These are phyloP conservation scores for Lodderomyces pseudojiufengensis DNA, from an alignment of 1,139 yeast genomes.

Conservation along the genomic window DNA sequence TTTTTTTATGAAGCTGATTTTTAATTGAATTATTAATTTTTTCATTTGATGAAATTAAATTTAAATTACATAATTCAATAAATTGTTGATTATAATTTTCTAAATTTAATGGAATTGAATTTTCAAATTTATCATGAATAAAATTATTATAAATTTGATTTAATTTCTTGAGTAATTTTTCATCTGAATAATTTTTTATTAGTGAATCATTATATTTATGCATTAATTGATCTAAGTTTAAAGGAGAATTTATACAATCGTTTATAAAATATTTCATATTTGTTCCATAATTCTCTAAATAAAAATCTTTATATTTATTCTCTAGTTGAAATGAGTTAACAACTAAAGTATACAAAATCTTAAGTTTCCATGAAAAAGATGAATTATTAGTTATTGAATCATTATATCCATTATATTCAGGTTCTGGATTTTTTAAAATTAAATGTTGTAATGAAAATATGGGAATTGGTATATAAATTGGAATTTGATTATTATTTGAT, in stretches of 20 bases:
- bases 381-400: constrained; percentile 16
- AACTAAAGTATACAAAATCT: constrained; percentile 26
- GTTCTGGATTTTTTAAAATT: constrained; percentile 24
- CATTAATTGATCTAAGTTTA: constrained; percentile 18
- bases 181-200: constrained; percentile 22
- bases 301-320: constrained; percentile 15
- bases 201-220: constrained; percentile 22
- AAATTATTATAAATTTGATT: constrained; percentile 13
- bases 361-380: constrained; percentile 27
- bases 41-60: constrained; percentile 32
- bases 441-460: constrained; percentile 38
- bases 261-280: constrained; percentile 16
- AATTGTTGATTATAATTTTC: constrained; percentile 14
- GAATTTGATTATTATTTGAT: constrained; percentile 21
- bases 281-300: constrained; percentile 28
- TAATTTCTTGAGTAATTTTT: constrained; percentile 24
- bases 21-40: constrained; percentile 24
- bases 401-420: constrained; percentile 13
- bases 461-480: constrained; percentile 39
- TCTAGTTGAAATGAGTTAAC: constrained; percentile 1
- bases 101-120: not conserved
- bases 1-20: constrained; percentile 16
- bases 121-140: not conserved
- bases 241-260: constrained; percentile 1
- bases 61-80: constrained; percentile 36